Evolutionary conservation across 768 basidiomycete genomes (phyloP).

Genomic region (Boletus bicolor): DNA sequence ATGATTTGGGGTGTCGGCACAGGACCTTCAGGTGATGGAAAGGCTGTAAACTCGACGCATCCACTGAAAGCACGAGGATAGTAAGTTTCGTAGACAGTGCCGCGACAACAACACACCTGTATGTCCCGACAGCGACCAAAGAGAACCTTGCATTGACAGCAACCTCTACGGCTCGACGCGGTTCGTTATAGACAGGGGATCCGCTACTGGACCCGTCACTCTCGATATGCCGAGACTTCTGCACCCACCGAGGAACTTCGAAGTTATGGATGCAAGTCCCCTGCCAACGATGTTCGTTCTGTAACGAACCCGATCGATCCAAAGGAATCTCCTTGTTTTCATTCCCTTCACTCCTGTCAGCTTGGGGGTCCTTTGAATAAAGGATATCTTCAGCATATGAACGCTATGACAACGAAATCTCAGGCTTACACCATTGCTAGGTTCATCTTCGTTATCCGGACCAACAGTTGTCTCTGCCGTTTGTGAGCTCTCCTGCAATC

Average conservation of each 20-base stretch:
- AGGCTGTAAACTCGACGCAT: slow-evolving; percentile 59
- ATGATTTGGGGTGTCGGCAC: slow-evolving; percentile 59
- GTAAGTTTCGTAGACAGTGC: neutral
- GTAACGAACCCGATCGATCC: slow-evolving; percentile 6
- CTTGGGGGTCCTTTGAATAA: slow-evolving; percentile 9
- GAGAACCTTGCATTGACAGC: slow-evolving; percentile 81
- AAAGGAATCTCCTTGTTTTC: slow-evolving; percentile 3
- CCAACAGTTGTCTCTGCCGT: neutral
- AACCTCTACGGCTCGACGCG: slow-evolving; percentile 59
- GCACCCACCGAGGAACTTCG: slow-evolving; percentile 72
- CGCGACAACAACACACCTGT: slow-evolving; percentile 42
- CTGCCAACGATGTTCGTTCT: slow-evolving; percentile 47
- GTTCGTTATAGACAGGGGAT: slow-evolving; percentile 53
- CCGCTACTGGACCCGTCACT: slow-evolving; percentile 36
- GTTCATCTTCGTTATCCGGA: slow-evolving; percentile 44
- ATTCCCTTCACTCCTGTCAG: slow-evolving; percentile 1
- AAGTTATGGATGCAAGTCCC: slow-evolving; percentile 81
- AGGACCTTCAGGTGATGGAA: slow-evolving; percentile 61
- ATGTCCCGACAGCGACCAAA: slow-evolving; percentile 74
- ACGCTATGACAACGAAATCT: neutral
- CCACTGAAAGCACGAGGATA: slow-evolving; percentile 43
- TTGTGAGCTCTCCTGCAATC: slow-evolving; percentile 45
- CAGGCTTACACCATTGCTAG: slow-evolving; percentile 42
- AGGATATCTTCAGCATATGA: slow-evolving; percentile 1
- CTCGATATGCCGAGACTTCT: slow-evolving; percentile 65